Evolutionary conservation across 225 moss, liverwort and hornwort species (phyloP).

Genomic region (Lunularia cruciata): DNA sequence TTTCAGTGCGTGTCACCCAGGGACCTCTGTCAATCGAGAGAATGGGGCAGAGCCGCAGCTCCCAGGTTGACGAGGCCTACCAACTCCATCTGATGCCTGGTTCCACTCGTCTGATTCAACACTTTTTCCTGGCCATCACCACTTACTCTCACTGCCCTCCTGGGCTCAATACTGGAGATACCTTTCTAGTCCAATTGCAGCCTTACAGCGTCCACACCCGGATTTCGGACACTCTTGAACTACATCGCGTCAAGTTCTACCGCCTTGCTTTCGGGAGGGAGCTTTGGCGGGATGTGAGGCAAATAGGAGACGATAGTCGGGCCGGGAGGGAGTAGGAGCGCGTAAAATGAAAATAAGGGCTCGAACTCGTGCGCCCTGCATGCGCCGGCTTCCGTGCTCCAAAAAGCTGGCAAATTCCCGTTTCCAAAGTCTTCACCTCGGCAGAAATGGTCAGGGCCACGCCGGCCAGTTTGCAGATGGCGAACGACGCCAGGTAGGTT

Average conservation of each 20-base stretch:
- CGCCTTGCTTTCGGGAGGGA: not conserved
- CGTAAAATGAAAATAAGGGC: slow-evolving; percentile 9
- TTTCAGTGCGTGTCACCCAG: slow-evolving; percentile 11
- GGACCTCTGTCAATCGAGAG: slow-evolving; percentile 12
- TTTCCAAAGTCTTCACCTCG: not conserved
- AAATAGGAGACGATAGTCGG: not conserved
- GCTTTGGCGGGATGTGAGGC: not conserved
- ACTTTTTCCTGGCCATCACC: slow-evolving; percentile 9
- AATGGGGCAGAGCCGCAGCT: slow-evolving; percentile 17
- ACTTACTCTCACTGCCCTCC: not conserved
- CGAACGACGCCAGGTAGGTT: slow-evolving; percentile 9
- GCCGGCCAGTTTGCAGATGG: slow-evolving; percentile 4
- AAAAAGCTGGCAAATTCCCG: slow-evolving; percentile 11
- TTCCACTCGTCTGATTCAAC: slow-evolving; percentile 8
- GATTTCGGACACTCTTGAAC: not conserved
- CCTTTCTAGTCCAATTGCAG: not conserved
- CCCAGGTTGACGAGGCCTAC: slow-evolving; percentile 23
- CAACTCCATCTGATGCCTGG: slow-evolving; percentile 18
- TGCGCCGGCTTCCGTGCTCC: slow-evolving; percentile 18
- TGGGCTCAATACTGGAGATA: slow-evolving; percentile 4
- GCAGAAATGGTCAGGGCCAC: slow-evolving; percentile 3
- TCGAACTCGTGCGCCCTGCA: slow-evolving; percentile 23
- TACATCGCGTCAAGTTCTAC: not conserved
- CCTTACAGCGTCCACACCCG: not conserved
- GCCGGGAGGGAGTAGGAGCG: not conserved